A percentile compares a stretch with the other conserved stretches of the same genome.
These are phyloP conservation scores for Neurospora hispaniola DNA, from an alignment of 495 filamentous ascomycete genomes.

Conservation along the genomic window DNA sequence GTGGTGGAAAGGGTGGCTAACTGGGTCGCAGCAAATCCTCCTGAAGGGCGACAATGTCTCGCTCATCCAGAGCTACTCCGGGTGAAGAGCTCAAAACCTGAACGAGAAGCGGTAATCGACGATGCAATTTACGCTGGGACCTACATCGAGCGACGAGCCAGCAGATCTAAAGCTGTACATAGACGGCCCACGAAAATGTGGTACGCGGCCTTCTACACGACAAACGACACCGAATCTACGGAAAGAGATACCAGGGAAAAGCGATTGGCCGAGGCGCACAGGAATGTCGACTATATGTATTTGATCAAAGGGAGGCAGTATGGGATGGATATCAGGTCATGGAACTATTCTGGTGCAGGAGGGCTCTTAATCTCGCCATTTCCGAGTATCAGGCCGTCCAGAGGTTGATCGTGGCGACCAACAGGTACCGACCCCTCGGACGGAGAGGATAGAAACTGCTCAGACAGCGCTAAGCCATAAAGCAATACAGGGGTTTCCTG, in stretches of 20 bases:
- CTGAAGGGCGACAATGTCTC: slow-evolving; percentile 97
- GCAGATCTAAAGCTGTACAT: background rate
- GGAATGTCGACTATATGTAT: slow-evolving; percentile 3
- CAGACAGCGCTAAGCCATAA: slow-evolving; percentile 78
- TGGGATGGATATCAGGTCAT: background rate
- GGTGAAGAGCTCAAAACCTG: slow-evolving; percentile 16
- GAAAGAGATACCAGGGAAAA: slow-evolving; percentile 12
- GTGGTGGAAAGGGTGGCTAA: slow-evolving; percentile 15
- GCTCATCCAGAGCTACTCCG: slow-evolving; percentile 71
- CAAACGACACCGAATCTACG: slow-evolving; percentile 2
- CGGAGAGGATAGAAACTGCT: slow-evolving; percentile 61
- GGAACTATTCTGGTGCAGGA: background rate
- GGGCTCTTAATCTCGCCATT: slow-evolving; percentile 33
- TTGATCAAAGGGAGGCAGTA: background rate
- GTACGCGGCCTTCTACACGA: background rate
- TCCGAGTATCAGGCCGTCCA: slow-evolving; percentile 36
- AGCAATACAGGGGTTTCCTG: slow-evolving; percentile 41
- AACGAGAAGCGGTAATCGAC: background rate
- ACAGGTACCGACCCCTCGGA: slow-evolving; percentile 30
- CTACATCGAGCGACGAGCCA: background rate
- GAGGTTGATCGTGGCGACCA: slow-evolving; percentile 34
- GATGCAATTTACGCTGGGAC: background rate
- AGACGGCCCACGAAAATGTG: background rate
- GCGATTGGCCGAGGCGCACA: slow-evolving; percentile 7
- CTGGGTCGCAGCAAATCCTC: slow-evolving; percentile 67